Conservation (phyloP, 225 moss, liverwort and hornwort species). For the Pseudoscleropodium purum region DNA sequence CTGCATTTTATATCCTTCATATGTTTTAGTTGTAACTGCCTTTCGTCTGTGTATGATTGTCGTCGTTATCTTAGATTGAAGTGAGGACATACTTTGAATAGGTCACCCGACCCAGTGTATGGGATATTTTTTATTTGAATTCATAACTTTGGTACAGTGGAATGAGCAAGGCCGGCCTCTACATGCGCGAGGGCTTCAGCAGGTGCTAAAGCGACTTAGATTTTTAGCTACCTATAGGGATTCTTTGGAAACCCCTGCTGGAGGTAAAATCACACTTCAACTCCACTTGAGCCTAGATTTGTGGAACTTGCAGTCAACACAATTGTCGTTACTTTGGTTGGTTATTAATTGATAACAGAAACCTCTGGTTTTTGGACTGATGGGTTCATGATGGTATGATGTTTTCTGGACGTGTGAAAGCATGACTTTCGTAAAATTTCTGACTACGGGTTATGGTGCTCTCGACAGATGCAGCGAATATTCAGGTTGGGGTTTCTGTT, state of each 20-base stretch:
- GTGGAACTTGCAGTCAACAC: background rate
- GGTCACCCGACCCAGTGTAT: background rate
- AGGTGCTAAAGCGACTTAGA: constrained; percentile 59
- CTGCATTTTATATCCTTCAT: background rate
- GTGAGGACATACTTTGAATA: background rate
- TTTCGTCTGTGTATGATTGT: background rate
- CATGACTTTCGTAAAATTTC: background rate
- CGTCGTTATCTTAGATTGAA: background rate
- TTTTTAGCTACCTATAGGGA: constrained; percentile 71
- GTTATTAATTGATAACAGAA: background rate
- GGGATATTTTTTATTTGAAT: background rate
- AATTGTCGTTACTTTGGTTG: background rate
- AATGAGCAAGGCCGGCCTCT: constrained; percentile 63
- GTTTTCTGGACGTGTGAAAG: background rate
- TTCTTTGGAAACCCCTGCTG: constrained; percentile 37
- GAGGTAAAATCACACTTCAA: constrained; percentile 25
- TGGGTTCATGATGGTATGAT: background rate
- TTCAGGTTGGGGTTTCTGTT: constrained; percentile 68
- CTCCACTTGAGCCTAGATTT: background rate
- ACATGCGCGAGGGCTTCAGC: constrained; percentile 79
- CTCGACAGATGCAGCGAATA: constrained; percentile 24
- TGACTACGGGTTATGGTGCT: background rate
- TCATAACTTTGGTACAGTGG: constrained; percentile 49
- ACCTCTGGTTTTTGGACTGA: background rate
- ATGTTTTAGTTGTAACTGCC: background rate